Base-by-base conservation (phyloP, 495 filamentous ascomycete genomes). In the Penicillium flavigenum region DNA sequence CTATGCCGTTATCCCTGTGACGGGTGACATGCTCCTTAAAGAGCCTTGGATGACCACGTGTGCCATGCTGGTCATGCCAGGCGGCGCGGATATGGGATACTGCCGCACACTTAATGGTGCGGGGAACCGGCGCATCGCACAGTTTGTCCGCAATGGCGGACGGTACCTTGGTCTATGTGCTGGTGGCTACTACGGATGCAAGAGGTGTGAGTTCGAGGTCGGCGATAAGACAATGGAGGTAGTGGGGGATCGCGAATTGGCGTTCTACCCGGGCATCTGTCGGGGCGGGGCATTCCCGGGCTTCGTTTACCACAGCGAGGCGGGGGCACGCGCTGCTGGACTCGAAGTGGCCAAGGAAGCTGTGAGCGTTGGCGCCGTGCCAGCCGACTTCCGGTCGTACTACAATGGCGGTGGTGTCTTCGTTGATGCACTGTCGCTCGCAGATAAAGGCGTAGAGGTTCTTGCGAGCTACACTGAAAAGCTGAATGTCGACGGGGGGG, bases 321-420 rank as follows among this genome's bases (percentile, higher is more conserved):
- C 74, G 44, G 94, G 94, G 2, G 88, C 94, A 4, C 84, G 81
- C 60, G 92, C 91, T 31, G 84, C 83, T 1, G 80, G 82, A 49
- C 60, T 98, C 19, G 76, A 76, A 56, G 86, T 93, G 29, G 76
- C 81, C 26, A 88, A 86, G 65, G 78, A 74, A 11, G 76, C 75
- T 1, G 82, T 94, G 53, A 66, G 69, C n/a, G 64, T 68, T 12
- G 76, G 71, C 1, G 69, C 74, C n/a, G 71, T 89, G 7, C 87
- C 85, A 1, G 79, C 84, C 2, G 75, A 72, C 0, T 92, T 97
- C 62, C 76, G 78, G 44, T 86, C 83, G 11, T 98, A 98, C 66
- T 96, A 93, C 69, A 98, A 98, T 71, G 94, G 94, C 4, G 94
- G 94, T 3, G 92, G 95, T 10, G 86, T 95, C n/a, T 98, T 96